Conservation (phyloP, 2,329 filamentous ascomycete genomes). For the Shiraia bambusicola region DNA sequence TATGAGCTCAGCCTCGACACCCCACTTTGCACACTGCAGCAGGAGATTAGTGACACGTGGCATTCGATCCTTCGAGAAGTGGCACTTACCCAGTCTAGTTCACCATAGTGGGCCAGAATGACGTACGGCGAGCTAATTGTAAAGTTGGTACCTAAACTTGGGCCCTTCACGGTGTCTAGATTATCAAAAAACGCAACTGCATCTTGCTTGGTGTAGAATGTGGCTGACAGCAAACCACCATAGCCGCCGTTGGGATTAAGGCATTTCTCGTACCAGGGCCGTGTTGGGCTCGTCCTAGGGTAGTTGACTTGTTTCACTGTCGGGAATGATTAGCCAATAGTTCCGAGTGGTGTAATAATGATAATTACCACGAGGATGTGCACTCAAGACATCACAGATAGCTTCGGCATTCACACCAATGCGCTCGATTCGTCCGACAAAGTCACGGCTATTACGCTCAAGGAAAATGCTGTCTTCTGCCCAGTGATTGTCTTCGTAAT, state of each 20-base stretch:
- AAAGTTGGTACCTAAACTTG: slow-evolving; percentile 95
- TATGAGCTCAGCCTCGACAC: slow-evolving; percentile 77
- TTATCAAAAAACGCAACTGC: slow-evolving; percentile 83
- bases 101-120: slow-evolving; percentile 84
- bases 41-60: slow-evolving; percentile 8
- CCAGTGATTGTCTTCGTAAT: slow-evolving; percentile 91
- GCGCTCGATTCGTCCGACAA: slow-evolving; percentile 75
- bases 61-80: background rate
- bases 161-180: slow-evolving; percentile 86
- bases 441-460: slow-evolving; percentile 94
- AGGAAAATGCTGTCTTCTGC: slow-evolving; percentile 91
- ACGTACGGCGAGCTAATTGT: slow-evolving; percentile 91
- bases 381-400: slow-evolving; percentile 70
- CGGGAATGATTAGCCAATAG: slow-evolving; percentile 1
- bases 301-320: slow-evolving; percentile 80
- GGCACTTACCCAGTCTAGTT: slow-evolving; percentile 76
- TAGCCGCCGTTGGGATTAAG: slow-evolving; percentile 76
- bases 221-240: slow-evolving; percentile 83
- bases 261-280: slow-evolving; percentile 74
- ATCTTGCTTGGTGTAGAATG: slow-evolving; percentile 69
- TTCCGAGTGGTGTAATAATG: background rate
- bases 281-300: slow-evolving; percentile 74
- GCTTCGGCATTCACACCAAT: slow-evolving; percentile 85
- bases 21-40: slow-evolving; percentile 67
- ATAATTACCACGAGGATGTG: slow-evolving; percentile 54